These are phyloP conservation scores for Cicer arietinum DNA, from an alignment of 306 rosid species.

Conservation along the genomic window DNA sequence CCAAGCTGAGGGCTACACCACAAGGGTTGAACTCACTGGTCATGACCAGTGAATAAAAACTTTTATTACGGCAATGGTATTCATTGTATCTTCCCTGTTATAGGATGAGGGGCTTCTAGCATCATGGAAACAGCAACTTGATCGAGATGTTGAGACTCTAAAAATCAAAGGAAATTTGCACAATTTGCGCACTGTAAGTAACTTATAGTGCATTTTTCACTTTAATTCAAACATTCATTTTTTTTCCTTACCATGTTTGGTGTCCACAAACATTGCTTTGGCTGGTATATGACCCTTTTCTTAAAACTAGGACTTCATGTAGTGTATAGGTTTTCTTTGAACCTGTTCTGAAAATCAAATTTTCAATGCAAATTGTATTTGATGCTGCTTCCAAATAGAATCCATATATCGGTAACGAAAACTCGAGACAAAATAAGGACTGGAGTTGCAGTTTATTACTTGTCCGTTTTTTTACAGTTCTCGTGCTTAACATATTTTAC, in stretches of 20 bases:
- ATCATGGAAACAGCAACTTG: conserved; percentile 96
- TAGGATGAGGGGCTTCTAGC: conserved; percentile 90
- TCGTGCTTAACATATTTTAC: conserved; percentile 1
- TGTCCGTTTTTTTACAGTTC: background rate
- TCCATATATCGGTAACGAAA: background rate
- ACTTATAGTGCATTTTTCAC: conserved; percentile 32
- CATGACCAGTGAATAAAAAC: conserved; percentile 7
- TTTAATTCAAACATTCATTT: background rate
- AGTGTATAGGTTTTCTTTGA: conserved; percentile 27
- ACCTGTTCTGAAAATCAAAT: background rate
- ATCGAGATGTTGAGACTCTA: conserved; percentile 88
- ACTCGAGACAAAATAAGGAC: conserved; percentile 19
- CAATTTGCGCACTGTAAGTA: conserved; percentile 71
- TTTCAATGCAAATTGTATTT: background rate
- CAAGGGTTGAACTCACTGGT: conserved; percentile 5
- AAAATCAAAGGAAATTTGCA: conserved; percentile 93
- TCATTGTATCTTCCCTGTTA: conserved; percentile 36
- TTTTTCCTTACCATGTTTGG: background rate
- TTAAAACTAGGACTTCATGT: conserved; percentile 11
- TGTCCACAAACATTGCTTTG: conserved; percentile 8
- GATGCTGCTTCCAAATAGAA: background rate
- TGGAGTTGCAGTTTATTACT: background rate
- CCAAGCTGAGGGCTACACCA: background rate
- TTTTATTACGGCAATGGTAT: background rate
- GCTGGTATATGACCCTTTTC: conserved; percentile 2